phyloP scores from a whole-genome alignment of 768 basidiomycete genomes.

The Kwoniella dendrophila region DNA sequence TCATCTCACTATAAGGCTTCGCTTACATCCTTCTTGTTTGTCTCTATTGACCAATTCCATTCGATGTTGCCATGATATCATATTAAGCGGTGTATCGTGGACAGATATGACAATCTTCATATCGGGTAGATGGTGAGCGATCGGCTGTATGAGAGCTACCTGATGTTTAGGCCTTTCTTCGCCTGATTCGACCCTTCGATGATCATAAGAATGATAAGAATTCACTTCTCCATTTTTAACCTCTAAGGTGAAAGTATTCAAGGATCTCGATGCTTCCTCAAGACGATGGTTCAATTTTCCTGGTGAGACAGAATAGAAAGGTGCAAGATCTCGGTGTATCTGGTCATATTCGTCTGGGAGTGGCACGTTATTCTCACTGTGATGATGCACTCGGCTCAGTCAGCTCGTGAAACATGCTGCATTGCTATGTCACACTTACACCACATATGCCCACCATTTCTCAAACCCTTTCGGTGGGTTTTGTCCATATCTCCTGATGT shows the following conservation, averaged over 20 bases:
- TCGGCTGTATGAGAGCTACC: constrained; percentile 21
- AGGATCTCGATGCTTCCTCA: constrained; percentile 7
- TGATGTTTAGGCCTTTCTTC: constrained; percentile 26
- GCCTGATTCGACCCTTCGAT: constrained; percentile 13
- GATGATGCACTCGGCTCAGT: background rate
- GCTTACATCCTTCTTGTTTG: constrained; percentile 27
- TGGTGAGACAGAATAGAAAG: constrained; percentile 28
- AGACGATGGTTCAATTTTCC: constrained; percentile 21
- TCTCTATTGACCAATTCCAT: constrained; percentile 18
- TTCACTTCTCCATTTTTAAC: constrained; percentile 18
- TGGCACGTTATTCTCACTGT: constrained; percentile 31
- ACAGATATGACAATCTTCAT: constrained; percentile 23
- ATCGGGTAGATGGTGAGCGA: constrained; percentile 27
- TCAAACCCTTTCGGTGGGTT: constrained; percentile 60
- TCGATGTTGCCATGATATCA: constrained; percentile 19
- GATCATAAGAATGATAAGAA: constrained; percentile 12
- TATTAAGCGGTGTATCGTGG: constrained; percentile 23
- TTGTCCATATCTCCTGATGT: constrained; percentile 48
- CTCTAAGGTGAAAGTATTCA: constrained; percentile 26
- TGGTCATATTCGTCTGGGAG: constrained; percentile 42
- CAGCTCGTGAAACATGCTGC: background rate
- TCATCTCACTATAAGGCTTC: background rate
- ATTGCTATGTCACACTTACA: constrained; percentile 19
- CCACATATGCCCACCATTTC: constrained; percentile 57
- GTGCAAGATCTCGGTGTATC: constrained; percentile 28